A percentile compares a stretch with the other conserved stretches of the same genome.
Conservation (phyloP, 2,329 filamentous ascomycete species). For the Exophiala lecanii-corni region DNA sequence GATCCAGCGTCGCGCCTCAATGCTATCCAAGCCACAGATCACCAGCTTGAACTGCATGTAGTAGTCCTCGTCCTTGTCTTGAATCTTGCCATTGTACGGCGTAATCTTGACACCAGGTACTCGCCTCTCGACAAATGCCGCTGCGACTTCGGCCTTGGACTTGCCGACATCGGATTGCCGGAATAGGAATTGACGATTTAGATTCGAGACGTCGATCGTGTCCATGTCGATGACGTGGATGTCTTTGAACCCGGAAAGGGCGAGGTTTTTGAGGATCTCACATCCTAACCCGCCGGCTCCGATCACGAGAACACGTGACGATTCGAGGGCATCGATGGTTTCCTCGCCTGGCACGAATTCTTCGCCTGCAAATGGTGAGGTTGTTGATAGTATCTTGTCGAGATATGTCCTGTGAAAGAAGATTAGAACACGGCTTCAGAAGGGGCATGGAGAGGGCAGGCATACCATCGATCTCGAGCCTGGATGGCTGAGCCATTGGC, state of each 20-base stretch:
- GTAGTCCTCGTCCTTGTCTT: slow-evolving; percentile 93
- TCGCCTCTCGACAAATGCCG: slow-evolving; percentile 81
- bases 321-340: slow-evolving; percentile 56
- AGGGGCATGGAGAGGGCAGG: neutral
- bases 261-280: slow-evolving; percentile 93
- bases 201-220: slow-evolving; percentile 96
- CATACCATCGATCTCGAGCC: slow-evolving; percentile 29
- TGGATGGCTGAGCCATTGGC: slow-evolving; percentile 18
- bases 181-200: slow-evolving; percentile 97
- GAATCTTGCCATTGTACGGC: slow-evolving; percentile 88
- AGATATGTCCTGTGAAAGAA: slow-evolving; percentile 67
- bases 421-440: neutral
- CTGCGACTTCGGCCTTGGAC: slow-evolving; percentile 88
- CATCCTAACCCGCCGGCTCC: slow-evolving; percentile 92
- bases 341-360: slow-evolving; percentile 50
- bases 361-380: slow-evolving; percentile 76
- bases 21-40: slow-evolving; percentile 91
- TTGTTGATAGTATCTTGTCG: slow-evolving; percentile 69
- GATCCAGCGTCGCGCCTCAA: slow-evolving; percentile 97
- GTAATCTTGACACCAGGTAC: slow-evolving; percentile 91
- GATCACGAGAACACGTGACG: slow-evolving; percentile 64
- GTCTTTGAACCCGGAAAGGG: slow-evolving; percentile 89
- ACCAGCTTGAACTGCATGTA: slow-evolving; percentile 96
- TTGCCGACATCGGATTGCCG: slow-evolving; percentile 86
- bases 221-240: slow-evolving; percentile 99